Base-by-base conservation (phyloP, 441 rosid genomes). In the Bruguiera hainesii region DNA sequence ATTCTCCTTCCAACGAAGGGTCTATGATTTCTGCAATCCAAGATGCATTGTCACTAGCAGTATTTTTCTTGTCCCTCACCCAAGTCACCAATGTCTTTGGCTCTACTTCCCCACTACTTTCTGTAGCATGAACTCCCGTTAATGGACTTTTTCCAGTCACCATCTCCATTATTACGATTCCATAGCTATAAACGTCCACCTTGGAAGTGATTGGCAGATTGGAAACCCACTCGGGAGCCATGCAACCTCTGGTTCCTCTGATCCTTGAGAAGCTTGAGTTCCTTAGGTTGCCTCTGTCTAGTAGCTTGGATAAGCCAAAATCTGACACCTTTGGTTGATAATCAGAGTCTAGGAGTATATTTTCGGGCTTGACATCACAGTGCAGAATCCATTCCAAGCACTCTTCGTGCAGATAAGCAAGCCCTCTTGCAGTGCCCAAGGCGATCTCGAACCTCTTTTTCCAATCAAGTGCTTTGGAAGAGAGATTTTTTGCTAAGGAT, bases 221-320 rank as follows among this genome's bases (percentile, higher is more conserved):
- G 39, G 6, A 30, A 13, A 30, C 39, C 62, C 62, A 59, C 62
- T 59, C 62, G 2, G 62, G 62, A 59, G 62, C 62, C 21, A 59
- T 59, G 62, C 31, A 59, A 29, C 62, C 62, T 59, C 62, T 59
- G 39, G 62, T 59, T 59, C 62, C 62, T 30, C 62, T 59, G 19
- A 59, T 59, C 20, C 62, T n/a, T 19, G 42, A 28, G 10, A 59
- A 59, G 11, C 23, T 19, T 29, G 62, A 28, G 13, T 30, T 59
- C 6, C 30, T 10, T 5, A 15, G 37, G 46, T 59, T 20, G 8
- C 62, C 62, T 18, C 62, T 59, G 39, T 31, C 20, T 6, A 59
- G 23, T 18, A 59, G 39, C 62, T 59, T 59, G 39, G 62, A 59
- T 7, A 59, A 30, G 39, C 62, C 62, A 59, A 59, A 59, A 59